A percentile compares a stretch with the other conserved stretches of the same genome.
Conservation (phyloP, 805 yeast genomes). For the Yarrowia sp. region DNA sequence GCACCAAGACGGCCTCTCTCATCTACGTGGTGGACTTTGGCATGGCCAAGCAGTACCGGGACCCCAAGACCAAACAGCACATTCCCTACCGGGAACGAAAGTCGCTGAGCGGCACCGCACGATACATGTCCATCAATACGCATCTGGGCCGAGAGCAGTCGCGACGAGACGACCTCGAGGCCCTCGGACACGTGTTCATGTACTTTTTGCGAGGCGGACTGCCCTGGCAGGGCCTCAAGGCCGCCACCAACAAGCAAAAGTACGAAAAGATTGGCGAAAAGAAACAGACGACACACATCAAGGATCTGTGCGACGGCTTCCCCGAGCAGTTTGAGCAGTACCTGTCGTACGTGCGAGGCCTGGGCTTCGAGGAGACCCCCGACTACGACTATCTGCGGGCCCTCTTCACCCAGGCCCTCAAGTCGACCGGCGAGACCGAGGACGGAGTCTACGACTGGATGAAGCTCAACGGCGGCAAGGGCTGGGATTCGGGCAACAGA, state of each 20-base stretch:
- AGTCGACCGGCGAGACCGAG: slow-evolving; percentile 61
- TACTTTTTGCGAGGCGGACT: slow-evolving; percentile 93
- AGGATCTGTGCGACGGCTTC: slow-evolving; percentile 80
- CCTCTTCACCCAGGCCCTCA: slow-evolving; percentile 72
- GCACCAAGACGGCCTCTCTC: slow-evolving; percentile 74
- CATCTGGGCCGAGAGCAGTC: slow-evolving; percentile 96
- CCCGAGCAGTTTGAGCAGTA: slow-evolving; percentile 94
- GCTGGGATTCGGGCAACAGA: slow-evolving; percentile 91
- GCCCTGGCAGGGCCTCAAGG: slow-evolving; percentile 99
- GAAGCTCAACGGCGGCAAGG: slow-evolving; percentile 90
- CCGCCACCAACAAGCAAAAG: slow-evolving; percentile 96
- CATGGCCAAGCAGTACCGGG: slow-evolving; percentile 97
- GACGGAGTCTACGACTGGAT: slow-evolving; percentile 98
- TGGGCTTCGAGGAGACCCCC: slow-evolving; percentile 91
- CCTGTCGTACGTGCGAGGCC: slow-evolving; percentile 78
- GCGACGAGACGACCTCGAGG: slow-evolving; percentile 94
- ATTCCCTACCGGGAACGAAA: slow-evolving; percentile 96
- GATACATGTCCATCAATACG: slow-evolving; percentile 93
- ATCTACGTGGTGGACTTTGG: slow-evolving; percentile 95
- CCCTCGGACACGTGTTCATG: slow-evolving; percentile 88
- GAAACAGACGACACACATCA: slow-evolving; percentile 83
- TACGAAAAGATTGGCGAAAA: slow-evolving; percentile 97
- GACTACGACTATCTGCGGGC: slow-evolving; percentile 84
- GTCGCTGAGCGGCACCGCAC: slow-evolving; percentile 95
- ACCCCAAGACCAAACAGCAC: slow-evolving; percentile 91